Conservation (phyloP, 2,329 filamentous ascomycete species). For the Trichoderma sp. region DNA sequence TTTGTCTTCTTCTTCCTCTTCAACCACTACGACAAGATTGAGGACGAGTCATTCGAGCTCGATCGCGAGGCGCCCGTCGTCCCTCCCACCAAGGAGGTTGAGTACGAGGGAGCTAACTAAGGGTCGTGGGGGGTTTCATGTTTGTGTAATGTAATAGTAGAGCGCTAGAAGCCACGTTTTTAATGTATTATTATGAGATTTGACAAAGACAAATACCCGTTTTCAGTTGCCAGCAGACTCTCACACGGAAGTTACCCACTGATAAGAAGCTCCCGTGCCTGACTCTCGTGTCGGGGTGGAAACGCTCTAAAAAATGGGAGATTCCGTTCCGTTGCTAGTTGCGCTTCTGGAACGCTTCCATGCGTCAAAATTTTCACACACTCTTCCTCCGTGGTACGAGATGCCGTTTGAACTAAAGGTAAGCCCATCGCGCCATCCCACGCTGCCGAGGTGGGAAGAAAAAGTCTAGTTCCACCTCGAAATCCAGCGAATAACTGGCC, state of each 20-base stretch:
- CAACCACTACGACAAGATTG: slow-evolving; percentile 44
- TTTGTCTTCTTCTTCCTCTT: slow-evolving; percentile 54
- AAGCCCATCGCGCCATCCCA: not conserved
- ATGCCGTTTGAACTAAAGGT: not conserved
- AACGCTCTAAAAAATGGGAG: not conserved
- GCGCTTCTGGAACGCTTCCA: slow-evolving; percentile 22
- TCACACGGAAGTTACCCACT: not conserved
- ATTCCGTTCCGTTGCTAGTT: not conserved
- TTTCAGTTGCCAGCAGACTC: not conserved
- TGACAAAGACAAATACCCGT: slow-evolving; percentile 1
- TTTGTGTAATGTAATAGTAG: slow-evolving; percentile 10
- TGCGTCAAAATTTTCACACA: slow-evolving; percentile 9
- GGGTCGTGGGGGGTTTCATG: not conserved
- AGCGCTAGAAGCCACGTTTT: not conserved
- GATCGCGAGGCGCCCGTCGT: slow-evolving; percentile 38
- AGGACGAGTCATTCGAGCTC: slow-evolving; percentile 46
- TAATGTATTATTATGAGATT: slow-evolving; percentile 16
- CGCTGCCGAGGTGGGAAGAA: not conserved
- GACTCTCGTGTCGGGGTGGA: slow-evolving; percentile 17
- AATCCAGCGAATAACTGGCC: not conserved
- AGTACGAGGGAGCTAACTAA: slow-evolving; percentile 17
- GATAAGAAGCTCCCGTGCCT: slow-evolving; percentile 14
- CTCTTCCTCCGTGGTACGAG: not conserved
- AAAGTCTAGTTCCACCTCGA: not conserved
- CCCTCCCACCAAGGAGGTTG: slow-evolving; percentile 19